phyloP scores from a whole-genome alignment of 1,139 yeast species.

The Candida tetrigidarum region DNA sequence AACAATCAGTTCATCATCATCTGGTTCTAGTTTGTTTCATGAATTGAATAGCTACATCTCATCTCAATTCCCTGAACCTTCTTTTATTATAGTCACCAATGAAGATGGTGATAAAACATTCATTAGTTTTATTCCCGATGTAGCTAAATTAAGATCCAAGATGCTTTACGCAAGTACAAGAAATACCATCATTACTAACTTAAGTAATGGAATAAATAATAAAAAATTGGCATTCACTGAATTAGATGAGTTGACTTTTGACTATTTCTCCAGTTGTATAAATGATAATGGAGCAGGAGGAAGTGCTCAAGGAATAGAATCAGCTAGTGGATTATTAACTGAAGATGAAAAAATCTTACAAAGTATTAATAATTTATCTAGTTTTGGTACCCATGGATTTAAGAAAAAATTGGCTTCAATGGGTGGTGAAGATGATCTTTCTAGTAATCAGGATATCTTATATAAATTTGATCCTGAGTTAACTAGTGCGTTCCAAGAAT shows the following conservation, averaged over 20 bases:
- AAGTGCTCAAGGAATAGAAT: background rate
- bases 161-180: conserved; percentile 96
- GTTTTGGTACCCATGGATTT: conserved; percentile 17
- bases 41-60: conserved; percentile 36
- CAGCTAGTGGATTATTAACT: conserved; percentile 36
- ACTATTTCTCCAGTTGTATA: conserved; percentile 48
- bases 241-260: conserved; percentile 59
- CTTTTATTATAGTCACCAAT: conserved; percentile 55
- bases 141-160: conserved; percentile 78
- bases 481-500: conserved; percentile 25
- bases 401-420: conserved; percentile 42
- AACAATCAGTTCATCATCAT: conserved; percentile 30
- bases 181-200: conserved; percentile 68
- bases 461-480: conserved; percentile 33
- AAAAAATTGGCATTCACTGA: conserved; percentile 60
- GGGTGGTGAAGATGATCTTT: conserved; percentile 16
- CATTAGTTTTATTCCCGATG: conserved; percentile 86
- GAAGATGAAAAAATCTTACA: conserved; percentile 61
- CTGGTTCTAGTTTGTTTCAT: conserved; percentile 34
- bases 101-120: conserved; percentile 47
- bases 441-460: conserved; percentile 24
- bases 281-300: too few relatives aligned
- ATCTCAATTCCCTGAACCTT: conserved; percentile 52
- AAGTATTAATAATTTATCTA: conserved; percentile 38
- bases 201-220: conserved; percentile 66